A percentile compares a stretch with the other conserved stretches of the same genome.
phyloP scores from a whole-genome alignment of 352 stramenopile species.

The Phytopythium boreale region DNA sequence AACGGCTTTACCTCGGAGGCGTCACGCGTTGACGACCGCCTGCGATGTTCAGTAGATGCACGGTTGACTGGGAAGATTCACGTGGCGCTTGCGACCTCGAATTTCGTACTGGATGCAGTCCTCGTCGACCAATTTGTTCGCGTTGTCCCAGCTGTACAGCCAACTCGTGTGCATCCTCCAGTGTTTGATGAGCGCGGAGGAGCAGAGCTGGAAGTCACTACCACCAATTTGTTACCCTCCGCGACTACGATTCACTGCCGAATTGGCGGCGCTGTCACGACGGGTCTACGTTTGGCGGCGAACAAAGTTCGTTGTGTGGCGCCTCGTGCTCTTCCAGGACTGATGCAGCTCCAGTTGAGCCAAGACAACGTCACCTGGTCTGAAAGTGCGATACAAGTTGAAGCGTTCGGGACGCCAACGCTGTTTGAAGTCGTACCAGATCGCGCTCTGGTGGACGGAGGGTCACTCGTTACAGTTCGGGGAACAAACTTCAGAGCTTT shows the following conservation, averaged over 20 bases:
- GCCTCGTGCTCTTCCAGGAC: slow-evolving; percentile 22
- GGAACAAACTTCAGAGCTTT: slow-evolving; percentile 41
- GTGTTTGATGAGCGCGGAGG: slow-evolving; percentile 51
- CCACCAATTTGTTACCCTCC: slow-evolving; percentile 17
- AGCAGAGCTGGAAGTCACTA: slow-evolving; percentile 25
- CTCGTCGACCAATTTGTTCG: slow-evolving; percentile 21
- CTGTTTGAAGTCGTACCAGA: slow-evolving; percentile 26
- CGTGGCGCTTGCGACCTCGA: slow-evolving; percentile 15
- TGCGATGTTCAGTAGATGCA: slow-evolving; percentile 33
- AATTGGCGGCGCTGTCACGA: slow-evolving; percentile 25
- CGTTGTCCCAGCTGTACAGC: slow-evolving; percentile 26
- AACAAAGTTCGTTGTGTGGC: slow-evolving; percentile 29
- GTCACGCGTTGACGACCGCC: neutral
- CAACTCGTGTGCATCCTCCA: slow-evolving; percentile 15
- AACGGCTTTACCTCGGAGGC: neutral
- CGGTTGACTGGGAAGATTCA: slow-evolving; percentile 22
- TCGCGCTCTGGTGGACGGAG: slow-evolving; percentile 6
- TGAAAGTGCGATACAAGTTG: slow-evolving; percentile 18
- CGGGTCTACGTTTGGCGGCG: slow-evolving; percentile 23
- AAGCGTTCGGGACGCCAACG: slow-evolving; percentile 26
- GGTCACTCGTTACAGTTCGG: slow-evolving; percentile 21
- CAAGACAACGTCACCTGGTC: slow-evolving; percentile 43
- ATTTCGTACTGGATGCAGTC: slow-evolving; percentile 12
- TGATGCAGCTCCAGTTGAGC: slow-evolving; percentile 17
- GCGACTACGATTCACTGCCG: slow-evolving; percentile 28